Conservation (phyloP, 192 early-diverging fungal genomes). For the Umbelopsis isabellina region DNA sequence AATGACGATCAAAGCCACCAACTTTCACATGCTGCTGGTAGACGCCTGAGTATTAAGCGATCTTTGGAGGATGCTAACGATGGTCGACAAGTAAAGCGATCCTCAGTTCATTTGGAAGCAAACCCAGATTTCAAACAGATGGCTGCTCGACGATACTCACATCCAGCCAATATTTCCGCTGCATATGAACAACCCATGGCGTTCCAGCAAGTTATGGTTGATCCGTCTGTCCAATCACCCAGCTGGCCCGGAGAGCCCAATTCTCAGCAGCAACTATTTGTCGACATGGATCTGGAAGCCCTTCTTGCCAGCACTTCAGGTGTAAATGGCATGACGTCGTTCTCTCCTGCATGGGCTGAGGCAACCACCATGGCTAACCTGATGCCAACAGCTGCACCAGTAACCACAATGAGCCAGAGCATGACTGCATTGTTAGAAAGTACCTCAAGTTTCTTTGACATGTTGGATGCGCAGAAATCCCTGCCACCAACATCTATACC, state of each 20-base stretch:
- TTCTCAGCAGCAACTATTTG: not conserved
- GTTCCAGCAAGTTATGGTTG: slow-evolving; percentile 1
- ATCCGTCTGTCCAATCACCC: not conserved
- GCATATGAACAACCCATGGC: not conserved
- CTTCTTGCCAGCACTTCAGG: not conserved
- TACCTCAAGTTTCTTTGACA: slow-evolving; percentile 7
- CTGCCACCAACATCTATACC: slow-evolving; percentile 1
- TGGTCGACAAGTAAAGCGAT: not conserved
- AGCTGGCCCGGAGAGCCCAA: slow-evolving; percentile 8
- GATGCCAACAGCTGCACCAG: slow-evolving; percentile 6
- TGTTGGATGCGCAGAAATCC: slow-evolving; percentile 1
- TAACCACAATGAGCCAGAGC: slow-evolving; percentile 10
- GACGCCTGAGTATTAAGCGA: slow-evolving; percentile 17
- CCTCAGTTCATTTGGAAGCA: slow-evolving; percentile 17
- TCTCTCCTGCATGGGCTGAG: not conserved
- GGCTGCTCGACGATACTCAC: slow-evolving; percentile 1
- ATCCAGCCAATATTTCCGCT: not conserved
- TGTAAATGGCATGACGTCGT: not conserved
- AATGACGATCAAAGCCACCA: not conserved
- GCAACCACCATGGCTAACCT: not conserved
- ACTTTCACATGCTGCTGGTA: not conserved
- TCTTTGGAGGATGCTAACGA: not conserved
- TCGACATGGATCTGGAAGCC: not conserved
- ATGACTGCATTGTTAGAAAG: slow-evolving; percentile 12
- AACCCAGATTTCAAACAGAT: slow-evolving; percentile 15